Evolutionary conservation across 345 rosid species (phyloP).

Genomic region (Corchorus capsularis): DNA sequence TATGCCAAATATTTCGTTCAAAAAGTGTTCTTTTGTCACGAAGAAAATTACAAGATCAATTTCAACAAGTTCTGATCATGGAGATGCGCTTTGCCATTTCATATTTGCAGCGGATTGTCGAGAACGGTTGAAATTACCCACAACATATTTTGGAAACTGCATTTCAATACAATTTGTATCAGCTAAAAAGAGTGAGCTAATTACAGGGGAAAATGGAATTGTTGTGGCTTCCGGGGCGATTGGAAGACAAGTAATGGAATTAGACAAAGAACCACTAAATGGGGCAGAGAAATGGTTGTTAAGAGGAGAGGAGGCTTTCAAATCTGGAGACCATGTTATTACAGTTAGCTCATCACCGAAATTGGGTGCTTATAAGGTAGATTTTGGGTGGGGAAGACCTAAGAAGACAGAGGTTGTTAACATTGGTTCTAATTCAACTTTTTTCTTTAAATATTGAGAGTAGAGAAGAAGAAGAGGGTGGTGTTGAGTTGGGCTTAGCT

Average conservation of each 20-base stretch:
- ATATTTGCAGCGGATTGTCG: not conserved
- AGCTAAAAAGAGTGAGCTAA: conserved; percentile 26
- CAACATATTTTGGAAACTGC: conserved; percentile 43
- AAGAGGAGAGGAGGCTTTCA: conserved; percentile 25
- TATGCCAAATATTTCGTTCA: too few relatives aligned
- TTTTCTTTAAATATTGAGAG: conserved; percentile 32
- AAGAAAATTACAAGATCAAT: not conserved
- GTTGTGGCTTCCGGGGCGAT: conserved; percentile 41
- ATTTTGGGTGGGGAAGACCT: conserved; percentile 47
- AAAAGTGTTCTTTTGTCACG: too few relatives aligned
- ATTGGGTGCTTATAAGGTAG: conserved; percentile 31
- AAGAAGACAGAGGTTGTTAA: conserved; percentile 26
- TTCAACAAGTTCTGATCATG: too few relatives aligned
- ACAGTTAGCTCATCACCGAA: conserved; percentile 40
- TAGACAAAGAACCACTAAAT: conserved; percentile 23
- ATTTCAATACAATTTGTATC: conserved; percentile 7
- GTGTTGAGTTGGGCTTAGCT: conserved; percentile 43
- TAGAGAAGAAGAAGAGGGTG: conserved; percentile 35
- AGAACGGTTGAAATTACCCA: conserved; percentile 19
- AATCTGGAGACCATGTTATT: not conserved
- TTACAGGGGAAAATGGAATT: conserved; percentile 33
- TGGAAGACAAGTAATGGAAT: conserved; percentile 31
- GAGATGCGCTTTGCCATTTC: not conserved
- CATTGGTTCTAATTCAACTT: conserved; percentile 16
- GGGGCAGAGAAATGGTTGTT: conserved; percentile 38